These are phyloP conservation scores for Tephrocybe sp. DNA, from an alignment of 768 basidiomycete species.

Conservation along the genomic window DNA sequence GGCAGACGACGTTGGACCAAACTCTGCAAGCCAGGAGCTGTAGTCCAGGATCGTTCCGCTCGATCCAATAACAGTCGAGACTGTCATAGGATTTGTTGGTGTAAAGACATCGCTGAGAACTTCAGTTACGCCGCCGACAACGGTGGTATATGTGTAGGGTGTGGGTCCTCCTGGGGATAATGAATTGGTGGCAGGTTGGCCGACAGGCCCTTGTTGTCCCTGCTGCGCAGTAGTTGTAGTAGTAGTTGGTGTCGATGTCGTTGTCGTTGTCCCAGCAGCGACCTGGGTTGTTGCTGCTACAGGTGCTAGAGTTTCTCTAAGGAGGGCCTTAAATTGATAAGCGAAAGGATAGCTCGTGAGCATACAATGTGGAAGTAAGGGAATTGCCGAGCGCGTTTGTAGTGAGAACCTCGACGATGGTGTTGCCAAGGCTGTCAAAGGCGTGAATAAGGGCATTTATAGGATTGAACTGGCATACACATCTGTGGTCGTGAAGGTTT, in stretches of 20 bases:
- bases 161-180: constrained; percentile 43
- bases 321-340: neutral
- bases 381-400: constrained; percentile 8
- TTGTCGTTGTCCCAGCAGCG: constrained; percentile 14
- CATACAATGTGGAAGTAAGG: constrained; percentile 17
- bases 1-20: constrained; percentile 22
- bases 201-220: constrained; percentile 53
- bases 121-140: constrained; percentile 32
- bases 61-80: constrained; percentile 17
- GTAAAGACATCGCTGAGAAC: constrained; percentile 35
- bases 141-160: constrained; percentile 50
- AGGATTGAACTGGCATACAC: constrained; percentile 32
- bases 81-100: constrained; percentile 35
- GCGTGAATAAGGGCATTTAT: neutral
- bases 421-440: constrained; percentile 37
- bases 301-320: constrained; percentile 22
- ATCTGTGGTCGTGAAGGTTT: constrained; percentile 47
- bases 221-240: constrained; percentile 20
- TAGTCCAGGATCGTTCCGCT: constrained; percentile 34
- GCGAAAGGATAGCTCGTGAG: neutral
- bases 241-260: constrained; percentile 19
- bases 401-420: constrained; percentile 44
- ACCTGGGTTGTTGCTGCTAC: constrained; percentile 15
- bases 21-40: constrained; percentile 28
- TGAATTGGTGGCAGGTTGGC: constrained; percentile 41